Evolutionary conservation across 2,329 filamentous ascomycete genomes (phyloP), one percentile per base, ranked within the genome.

Genomic region (Fusarium phyllophilum): DNA sequence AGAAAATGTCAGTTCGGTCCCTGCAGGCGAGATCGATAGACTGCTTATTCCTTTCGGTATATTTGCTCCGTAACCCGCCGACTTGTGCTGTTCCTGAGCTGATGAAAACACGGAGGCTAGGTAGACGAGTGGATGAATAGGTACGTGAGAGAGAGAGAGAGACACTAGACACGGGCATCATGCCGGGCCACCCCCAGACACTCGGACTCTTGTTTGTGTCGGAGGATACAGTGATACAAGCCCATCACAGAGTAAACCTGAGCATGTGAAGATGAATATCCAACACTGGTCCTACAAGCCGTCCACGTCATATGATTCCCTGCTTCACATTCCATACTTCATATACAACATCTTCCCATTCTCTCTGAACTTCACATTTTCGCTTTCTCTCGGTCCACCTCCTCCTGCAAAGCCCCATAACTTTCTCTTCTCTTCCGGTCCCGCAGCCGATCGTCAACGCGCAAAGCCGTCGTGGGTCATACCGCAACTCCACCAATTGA

Each of bases 221-320:
- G 26, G 55, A 24, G 20, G 14, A 58, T 36, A 41, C 39, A 24
- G 57, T 62, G 70, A 66, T 59, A 58, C 60, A 59, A 44, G 44
- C 51, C 44, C 62, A 51, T 72, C n/a, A 34, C 36, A 41, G 48
- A 38, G 39, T 22, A 56, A 11, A 42, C 66, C 24, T 62, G 55
- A 57, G 48, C 66, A 70, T 74, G 72, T 72, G 72, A 70, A 74
- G 48, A 49, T 48, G 45, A 39, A 61, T 64, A 51, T 66, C n/a
- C n/a, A 52, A 54, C n/a, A 38, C 56, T 62, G 67, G 61, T 66
- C 36, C 58, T 56, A 67, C 41, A 57, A 56, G 38, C 39, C 39
- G 60, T 55, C 58, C 65, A 45, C 61, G 72, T 75, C 73, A 75
- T 75, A 66, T 70, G 73, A 73, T 68, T 31, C 31, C 41, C 57